Evolutionary conservation across 306 rosid species (phyloP).

Genomic region (Dryas drummondii): DNA sequence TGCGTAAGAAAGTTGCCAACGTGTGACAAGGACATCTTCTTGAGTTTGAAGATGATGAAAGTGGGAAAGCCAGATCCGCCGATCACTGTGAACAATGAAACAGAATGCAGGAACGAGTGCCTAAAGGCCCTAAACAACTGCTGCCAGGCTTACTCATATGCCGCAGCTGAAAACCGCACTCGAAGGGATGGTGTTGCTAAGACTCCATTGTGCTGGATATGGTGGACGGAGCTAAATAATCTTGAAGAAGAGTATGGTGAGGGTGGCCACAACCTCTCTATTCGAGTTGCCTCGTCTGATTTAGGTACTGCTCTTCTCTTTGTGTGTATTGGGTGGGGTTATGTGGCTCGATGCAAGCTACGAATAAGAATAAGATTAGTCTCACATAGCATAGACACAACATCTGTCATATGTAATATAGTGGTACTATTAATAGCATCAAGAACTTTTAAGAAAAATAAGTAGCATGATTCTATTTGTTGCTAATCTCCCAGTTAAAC

Average conservation of each 20-base stretch:
- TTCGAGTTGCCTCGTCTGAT: conserved; percentile 22
- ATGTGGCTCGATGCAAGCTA: no score
- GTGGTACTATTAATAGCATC: no score
- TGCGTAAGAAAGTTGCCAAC: conserved; percentile 9
- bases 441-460: no score
- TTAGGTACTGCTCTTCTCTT: conserved; percentile 27
- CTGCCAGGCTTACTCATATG: conserved; percentile 48
- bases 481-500: no score
- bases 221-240: conserved; percentile 20
- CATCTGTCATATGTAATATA: no score
- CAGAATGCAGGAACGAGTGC: conserved; percentile 30
- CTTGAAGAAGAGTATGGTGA: conserved; percentile 21
- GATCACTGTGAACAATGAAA: neutral
- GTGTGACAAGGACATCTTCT: neutral
- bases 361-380: no score
- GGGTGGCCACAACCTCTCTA: neutral
- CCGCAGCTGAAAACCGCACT: neutral
- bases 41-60: conserved; percentile 8
- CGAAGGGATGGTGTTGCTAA: neutral
- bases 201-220: conserved; percentile 3
- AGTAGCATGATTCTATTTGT: no score
- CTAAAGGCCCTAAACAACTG: neutral
- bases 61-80: neutral
- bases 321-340: neutral
- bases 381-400: no score